Base-by-base conservation (phyloP, 2,329 filamentous ascomycete genomes). In the Dothideomycetidae sp. region DNA sequence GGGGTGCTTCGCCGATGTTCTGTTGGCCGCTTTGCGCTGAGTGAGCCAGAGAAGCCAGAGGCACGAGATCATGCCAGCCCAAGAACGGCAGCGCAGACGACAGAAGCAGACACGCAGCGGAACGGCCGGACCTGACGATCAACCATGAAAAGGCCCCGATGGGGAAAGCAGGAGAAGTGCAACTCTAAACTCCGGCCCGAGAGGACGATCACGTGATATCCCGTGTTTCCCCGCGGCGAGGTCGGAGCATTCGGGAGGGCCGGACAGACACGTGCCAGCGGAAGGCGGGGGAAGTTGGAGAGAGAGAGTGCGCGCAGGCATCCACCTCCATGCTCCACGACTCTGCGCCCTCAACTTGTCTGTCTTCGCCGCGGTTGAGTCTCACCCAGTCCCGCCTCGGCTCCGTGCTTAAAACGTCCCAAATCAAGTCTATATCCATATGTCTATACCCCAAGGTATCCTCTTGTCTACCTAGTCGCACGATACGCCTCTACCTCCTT, bases 171-270 rank as follows among this genome's bases (percentile, higher is more conserved):
- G n/a, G n/a, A n/a, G n/a, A n/a, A n/a, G n/a, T n/a, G n/a, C n/a
- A n/a, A n/a, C n/a, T n/a, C 29, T 5, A 31, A 7, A 31, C 14
- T 15, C n/a, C 29, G 29, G 13, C 29, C 11, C 29, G 29, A 12
- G 7, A 15, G 7, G 29, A 31, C 7, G 13, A 5, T 12, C 29
- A 15, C n/a, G 14, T 15, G 29, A 31, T 12, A 29, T 30, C 29
- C 30, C 36, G 36, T 18, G 28, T 17, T 26, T 30, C 36, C 36
- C 36, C 29, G 36, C 36, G 21, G 18, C 29, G 16, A 26, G 29
- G 29, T 23, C 34, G 19, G 26, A 23, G 34, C 26, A 30, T 37
- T 11, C 16, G 21, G n/a, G n/a, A n/a, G n/a, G n/a, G n/a, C n/a
- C n/a, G n/a, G n/a, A n/a, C n/a, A n/a, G 21, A 26, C 21, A 26